These are phyloP conservation scores for Avicennia marina DNA, from an alignment of 257 asterid species.

Conservation along the genomic window DNA sequence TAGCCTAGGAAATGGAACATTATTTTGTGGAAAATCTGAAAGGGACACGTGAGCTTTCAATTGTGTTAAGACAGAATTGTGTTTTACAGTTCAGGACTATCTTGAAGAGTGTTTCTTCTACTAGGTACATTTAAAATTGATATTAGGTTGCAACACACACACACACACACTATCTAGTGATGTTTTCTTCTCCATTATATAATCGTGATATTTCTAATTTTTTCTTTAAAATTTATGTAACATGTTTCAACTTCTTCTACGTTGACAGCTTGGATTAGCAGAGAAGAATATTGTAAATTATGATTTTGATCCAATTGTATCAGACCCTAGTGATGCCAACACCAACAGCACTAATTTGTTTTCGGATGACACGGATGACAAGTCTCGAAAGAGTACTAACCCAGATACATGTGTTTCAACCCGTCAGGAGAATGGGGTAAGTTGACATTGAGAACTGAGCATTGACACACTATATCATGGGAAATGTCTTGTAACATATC, in stretches of 20 bases:
- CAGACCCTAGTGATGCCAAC: constrained; percentile 94
- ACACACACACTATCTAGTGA: constrained; percentile 10
- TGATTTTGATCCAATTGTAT: constrained; percentile 72
- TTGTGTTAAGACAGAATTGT: no score
- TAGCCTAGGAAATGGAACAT: no score
- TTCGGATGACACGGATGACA: constrained; percentile 93
- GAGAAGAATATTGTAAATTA: constrained; percentile 88
- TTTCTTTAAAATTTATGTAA: constrained; percentile 8
- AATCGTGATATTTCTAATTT: constrained; percentile 8
- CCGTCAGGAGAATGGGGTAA: constrained; percentile 76
- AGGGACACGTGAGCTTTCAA: no score
- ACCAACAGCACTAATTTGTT: constrained; percentile 93
- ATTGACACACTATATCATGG: neutral
- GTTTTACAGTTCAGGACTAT: no score
- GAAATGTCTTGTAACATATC: neutral
- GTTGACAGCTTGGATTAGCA: constrained; percentile 88
- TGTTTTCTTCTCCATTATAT: constrained; percentile 9
- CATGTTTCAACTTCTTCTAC: constrained; percentile 22
- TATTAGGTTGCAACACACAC: no score
- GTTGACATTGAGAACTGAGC: constrained; percentile 13
- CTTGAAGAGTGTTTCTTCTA: no score
- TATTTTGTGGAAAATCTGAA: no score
- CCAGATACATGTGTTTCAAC: constrained; percentile 51
- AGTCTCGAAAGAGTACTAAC: constrained; percentile 54
- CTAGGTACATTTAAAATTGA: no score